These are phyloP conservation scores for Metarhizium guizhouense DNA, from an alignment of 2,329 filamentous ascomycete genomes.

Conservation along the genomic window DNA sequence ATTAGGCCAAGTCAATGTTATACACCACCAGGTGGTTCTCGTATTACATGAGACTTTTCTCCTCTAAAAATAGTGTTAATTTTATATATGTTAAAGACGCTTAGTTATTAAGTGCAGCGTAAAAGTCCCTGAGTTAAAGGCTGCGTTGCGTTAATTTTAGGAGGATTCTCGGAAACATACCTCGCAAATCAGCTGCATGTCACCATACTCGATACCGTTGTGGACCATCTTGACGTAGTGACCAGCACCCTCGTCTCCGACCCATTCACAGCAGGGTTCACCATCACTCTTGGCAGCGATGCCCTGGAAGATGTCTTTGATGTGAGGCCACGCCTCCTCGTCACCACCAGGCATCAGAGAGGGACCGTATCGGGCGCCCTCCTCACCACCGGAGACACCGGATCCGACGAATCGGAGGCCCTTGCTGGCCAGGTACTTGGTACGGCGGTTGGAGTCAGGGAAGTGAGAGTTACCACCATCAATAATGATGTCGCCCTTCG, in stretches of 20 bases:
- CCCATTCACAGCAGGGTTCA: slow-evolving; percentile 99
- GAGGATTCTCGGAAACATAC: slow-evolving; percentile 40
- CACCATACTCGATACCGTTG: slow-evolving; percentile 99
- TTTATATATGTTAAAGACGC: too few species aligned
- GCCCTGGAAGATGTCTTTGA: slow-evolving; percentile 98
- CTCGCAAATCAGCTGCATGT: slow-evolving; percentile 99
- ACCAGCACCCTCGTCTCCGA: slow-evolving; percentile 97
- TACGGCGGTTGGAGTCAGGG: slow-evolving; percentile 97
- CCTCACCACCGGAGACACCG: slow-evolving; percentile 98
- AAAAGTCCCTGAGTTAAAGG: too few species aligned
- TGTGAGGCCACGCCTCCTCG: slow-evolving; percentile 93
- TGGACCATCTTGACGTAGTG: slow-evolving; percentile 99
- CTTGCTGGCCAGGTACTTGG: slow-evolving; percentile 77
- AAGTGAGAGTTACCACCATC: slow-evolving; percentile 98
- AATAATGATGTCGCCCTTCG: slow-evolving; percentile 94
- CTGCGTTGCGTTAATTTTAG: too few species aligned
- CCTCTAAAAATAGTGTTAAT: too few species aligned
- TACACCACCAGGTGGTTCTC: too few species aligned
- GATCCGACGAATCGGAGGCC: slow-evolving; percentile 92
- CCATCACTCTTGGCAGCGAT: slow-evolving; percentile 96
- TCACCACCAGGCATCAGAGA: slow-evolving; percentile 99
- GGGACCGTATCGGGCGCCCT: slow-evolving; percentile 95
- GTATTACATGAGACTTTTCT: too few species aligned
- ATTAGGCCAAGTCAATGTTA: too few species aligned
- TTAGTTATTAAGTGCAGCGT: too few species aligned